These are phyloP conservation scores for Fusarium verticillioides DNA, from an alignment of 2,329 filamentous ascomycete genomes.

Conservation along the genomic window DNA sequence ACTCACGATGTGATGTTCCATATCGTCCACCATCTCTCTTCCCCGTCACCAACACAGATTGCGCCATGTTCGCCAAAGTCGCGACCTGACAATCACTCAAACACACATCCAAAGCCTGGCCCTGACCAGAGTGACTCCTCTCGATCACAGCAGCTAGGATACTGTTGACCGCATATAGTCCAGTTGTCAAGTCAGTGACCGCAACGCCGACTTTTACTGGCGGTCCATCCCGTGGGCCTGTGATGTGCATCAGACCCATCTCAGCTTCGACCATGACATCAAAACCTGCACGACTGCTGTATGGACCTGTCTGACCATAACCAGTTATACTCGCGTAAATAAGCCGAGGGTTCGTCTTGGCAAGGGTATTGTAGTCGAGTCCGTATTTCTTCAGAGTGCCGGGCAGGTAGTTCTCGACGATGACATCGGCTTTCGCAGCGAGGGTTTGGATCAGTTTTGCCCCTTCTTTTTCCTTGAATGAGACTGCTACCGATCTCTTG, in stretches of 20 bases:
- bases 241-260: slow-evolving; percentile 98
- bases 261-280: slow-evolving; percentile 99
- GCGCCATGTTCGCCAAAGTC: slow-evolving; percentile 91
- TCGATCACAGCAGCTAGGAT: slow-evolving; percentile 90
- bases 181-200: slow-evolving; percentile 93
- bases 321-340: slow-evolving; percentile 97
- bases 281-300: slow-evolving; percentile 86
- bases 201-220: slow-evolving; percentile 97
- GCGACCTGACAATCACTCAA: slow-evolving; percentile 96
- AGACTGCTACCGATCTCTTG: slow-evolving; percentile 91
- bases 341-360: slow-evolving; percentile 81
- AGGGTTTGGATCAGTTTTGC: slow-evolving; percentile 87
- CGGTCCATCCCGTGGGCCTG: slow-evolving; percentile 83
- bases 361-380: slow-evolving; percentile 86
- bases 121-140: slow-evolving; percentile 75
- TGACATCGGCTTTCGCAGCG: slow-evolving; percentile 82
- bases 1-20: slow-evolving; percentile 90
- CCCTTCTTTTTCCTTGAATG: slow-evolving; percentile 86
- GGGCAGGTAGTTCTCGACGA: slow-evolving; percentile 96
- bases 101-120: slow-evolving; percentile 90
- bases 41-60: slow-evolving; percentile 86
- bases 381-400: slow-evolving; percentile 89
- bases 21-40: slow-evolving; percentile 87
- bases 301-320: slow-evolving; percentile 93
- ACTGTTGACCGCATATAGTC: slow-evolving; percentile 90